Evolutionary conservation across 768 basidiomycete species (phyloP), one percentile per base, ranked within the genome.

Genomic region (Suillus clintonianus): DNA sequence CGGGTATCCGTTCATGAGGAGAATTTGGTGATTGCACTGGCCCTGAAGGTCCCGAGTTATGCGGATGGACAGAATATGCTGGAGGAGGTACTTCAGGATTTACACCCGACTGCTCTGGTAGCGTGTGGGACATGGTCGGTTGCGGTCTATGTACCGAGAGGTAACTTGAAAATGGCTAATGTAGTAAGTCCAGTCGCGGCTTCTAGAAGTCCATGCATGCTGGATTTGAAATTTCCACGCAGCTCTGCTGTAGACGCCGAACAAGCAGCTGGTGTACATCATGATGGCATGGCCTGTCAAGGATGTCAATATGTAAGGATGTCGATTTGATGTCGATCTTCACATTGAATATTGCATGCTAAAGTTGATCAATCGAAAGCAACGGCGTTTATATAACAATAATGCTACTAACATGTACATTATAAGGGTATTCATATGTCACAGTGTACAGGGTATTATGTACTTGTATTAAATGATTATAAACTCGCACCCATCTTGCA

Each of bases 61-160:
- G 59, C 42, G 65, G 66, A 37, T 68, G 64, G 30, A 70, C 56
- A 37, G 72, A 71, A 27, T 75, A 70, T 48, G 69, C 74, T 17
- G 74, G 75, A 61, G 74, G 74, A 22, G 68, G 76, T 4, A 71
- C 65, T 41, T 76, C 76, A 4, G 72, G 69, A 63, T 71, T 77
- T 42, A 57, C 58, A 27, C 62, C 65, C 34, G 59, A 69, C 41
- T 68, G 74, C 37, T 57, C 24, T 19, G 37, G 37, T 6, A 30
- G 48, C 39, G 10, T 37, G 45, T 50, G 13, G 14, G 30, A 27
- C 56, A 60, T 61, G 24, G 22, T 39, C 22, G 15, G 53, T 34
- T 37, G 22, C 22, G 7, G 55, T 57, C 39, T 27, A 27, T 57
- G 37, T 27, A n/a, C 32, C 30, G 32, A 34, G 30, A 56, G 13